A percentile compares a stretch with the other conserved stretches of the same genome.
Evolutionary conservation across 164 flowering plant genomes (phyloP).

Genomic region (Umbilicus rupestris): DNA sequence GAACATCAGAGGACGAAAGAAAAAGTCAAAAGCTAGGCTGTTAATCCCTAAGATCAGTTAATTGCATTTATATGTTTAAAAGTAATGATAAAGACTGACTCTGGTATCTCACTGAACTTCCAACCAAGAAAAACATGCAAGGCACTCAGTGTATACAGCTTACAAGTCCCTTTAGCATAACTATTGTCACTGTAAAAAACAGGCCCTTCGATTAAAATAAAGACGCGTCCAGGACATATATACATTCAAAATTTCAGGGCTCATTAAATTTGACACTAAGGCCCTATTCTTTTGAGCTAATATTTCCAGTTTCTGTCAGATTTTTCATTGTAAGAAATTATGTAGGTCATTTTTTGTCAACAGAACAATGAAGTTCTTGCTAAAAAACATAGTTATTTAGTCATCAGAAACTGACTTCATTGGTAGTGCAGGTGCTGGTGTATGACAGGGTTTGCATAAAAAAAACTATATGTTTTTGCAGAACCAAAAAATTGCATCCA

Average conservation of each 20-base stretch:
- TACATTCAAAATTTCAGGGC: not conserved
- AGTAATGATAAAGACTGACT: too few relatives aligned
- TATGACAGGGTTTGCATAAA: not conserved
- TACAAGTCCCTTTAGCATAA: too few relatives aligned
- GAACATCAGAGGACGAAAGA: not conserved
- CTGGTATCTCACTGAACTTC: too few relatives aligned
- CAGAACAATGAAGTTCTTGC: not conserved
- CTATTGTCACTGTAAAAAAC: not conserved
- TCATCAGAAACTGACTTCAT: not conserved
- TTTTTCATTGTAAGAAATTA: not conserved
- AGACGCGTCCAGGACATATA: not conserved
- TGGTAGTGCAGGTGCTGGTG: not conserved
- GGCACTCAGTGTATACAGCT: too few relatives aligned
- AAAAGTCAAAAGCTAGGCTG: not conserved
- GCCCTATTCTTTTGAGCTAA: not conserved
- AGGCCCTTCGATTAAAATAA: not conserved
- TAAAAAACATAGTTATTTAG: not conserved
- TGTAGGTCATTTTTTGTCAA: not conserved
- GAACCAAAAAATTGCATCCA: not conserved
- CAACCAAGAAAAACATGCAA: too few relatives aligned
- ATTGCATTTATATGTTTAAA: too few relatives aligned
- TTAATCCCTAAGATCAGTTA: too few relatives aligned
- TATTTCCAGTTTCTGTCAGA: not conserved
- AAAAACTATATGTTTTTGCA: not conserved
- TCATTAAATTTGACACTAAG: not conserved